Evolutionary conservation across 768 basidiomycete genomes (phyloP).

Genomic region (Leccinellum rugosiceps): DNA sequence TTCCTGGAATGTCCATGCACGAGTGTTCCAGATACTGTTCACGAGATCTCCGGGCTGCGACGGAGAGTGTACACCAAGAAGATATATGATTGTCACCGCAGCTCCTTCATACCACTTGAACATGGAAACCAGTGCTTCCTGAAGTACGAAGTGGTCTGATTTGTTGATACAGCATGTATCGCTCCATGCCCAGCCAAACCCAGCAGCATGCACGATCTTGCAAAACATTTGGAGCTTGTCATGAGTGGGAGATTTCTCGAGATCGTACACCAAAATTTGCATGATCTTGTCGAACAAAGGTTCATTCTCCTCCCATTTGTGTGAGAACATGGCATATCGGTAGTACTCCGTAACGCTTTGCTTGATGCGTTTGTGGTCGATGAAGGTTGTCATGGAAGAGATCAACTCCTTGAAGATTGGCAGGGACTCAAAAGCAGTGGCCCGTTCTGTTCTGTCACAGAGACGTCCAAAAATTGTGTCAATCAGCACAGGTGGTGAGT

Average conservation of each 20-base stretch:
- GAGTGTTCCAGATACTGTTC: neutral
- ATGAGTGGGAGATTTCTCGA: neutral
- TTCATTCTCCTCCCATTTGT: neutral
- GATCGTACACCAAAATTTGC: neutral
- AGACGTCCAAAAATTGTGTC: neutral
- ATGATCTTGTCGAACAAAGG: neutral
- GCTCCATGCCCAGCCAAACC: neutral
- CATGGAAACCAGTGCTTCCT: neutral
- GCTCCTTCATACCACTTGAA: neutral
- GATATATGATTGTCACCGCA: neutral
- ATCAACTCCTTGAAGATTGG: neutral
- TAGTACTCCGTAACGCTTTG: neutral
- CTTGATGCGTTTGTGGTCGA: neutral
- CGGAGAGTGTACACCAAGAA: neutral
- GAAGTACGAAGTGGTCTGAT: neutral
- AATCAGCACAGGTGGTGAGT: neutral
- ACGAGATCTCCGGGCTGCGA: neutral
- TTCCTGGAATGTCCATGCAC: neutral
- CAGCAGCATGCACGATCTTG: neutral
- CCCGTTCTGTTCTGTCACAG: neutral
- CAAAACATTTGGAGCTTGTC: neutral
- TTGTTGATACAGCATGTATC: neutral
- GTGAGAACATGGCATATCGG: neutral
- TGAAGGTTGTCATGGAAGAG: neutral
- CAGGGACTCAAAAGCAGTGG: neutral